A percentile compares a stretch with the other conserved stretches of the same genome.
phyloP scores from a whole-genome alignment of 2,329 filamentous ascomycete genomes.

The Curvularia spicifera region DNA sequence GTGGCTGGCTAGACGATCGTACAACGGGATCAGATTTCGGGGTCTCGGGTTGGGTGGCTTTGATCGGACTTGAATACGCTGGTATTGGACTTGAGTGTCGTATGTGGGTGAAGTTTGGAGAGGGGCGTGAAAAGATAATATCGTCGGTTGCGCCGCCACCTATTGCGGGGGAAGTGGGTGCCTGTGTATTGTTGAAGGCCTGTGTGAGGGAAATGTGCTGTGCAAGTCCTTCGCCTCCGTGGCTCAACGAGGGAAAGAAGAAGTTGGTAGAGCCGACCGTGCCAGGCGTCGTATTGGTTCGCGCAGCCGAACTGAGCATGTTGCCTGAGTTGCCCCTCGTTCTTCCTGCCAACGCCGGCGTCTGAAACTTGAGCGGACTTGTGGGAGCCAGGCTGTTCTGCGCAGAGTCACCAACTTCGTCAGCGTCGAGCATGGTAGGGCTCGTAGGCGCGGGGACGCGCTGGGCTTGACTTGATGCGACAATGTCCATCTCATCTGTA shows the following conservation, averaged over 20 bases:
- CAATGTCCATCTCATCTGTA: conserved; percentile 28
- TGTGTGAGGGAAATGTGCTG: conserved; percentile 53
- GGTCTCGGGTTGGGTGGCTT: conserved; percentile 27
- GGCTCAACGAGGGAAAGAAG: conserved; percentile 43
- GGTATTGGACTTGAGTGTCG: conserved; percentile 49
- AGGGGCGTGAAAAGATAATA: conserved; percentile 54
- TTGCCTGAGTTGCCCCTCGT: conserved; percentile 51
- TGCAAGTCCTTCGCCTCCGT: conserved; percentile 27
- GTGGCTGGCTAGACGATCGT: conserved; percentile 50
- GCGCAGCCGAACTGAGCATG: conserved; percentile 49
- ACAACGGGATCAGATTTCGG: conserved; percentile 32
- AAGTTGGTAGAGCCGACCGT: conserved; percentile 45
- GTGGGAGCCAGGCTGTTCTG: conserved; percentile 30
- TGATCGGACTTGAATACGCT: conserved; percentile 50
- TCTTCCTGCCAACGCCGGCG: conserved; percentile 51
- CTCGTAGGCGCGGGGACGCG: conserved; percentile 38
- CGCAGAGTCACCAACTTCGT: conserved; percentile 31
- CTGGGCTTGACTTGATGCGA: conserved; percentile 37
- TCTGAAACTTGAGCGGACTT: conserved; percentile 50
- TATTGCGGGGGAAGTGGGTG: conserved; percentile 52
- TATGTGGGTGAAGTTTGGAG: conserved; percentile 50
- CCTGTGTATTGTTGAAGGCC: conserved; percentile 55
- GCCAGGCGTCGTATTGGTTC: conserved; percentile 51
- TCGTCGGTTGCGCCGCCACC: conserved; percentile 52
- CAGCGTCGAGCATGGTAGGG: conserved; percentile 37